Base-by-base conservation (phyloP, 2,329 filamentous ascomycete species). In the Didymella exigua region DNA sequence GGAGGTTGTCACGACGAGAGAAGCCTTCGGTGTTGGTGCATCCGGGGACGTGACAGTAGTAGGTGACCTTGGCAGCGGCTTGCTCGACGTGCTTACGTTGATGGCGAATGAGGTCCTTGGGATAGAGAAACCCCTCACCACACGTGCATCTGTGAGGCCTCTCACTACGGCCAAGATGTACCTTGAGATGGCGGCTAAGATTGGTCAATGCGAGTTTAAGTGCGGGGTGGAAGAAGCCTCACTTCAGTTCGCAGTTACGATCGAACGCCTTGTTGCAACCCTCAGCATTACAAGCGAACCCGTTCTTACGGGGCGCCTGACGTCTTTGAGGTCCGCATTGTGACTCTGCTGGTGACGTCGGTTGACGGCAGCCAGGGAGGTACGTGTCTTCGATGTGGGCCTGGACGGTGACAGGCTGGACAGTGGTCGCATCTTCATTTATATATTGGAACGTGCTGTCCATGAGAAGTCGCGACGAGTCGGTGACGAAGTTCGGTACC, bases 201-300 rank as follows among this genome's bases (percentile, higher is more conserved):
- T 5, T 6, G 47, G 68, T 50, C 66, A 60, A 29, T 30, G 27
- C 53, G 11, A 42, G 33, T 10, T 42, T 16, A 13, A 23, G 42
- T 16, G 21, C 13, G n/a, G 8, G 43, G 46, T 34, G 19, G 38
- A 56, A 37, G 21, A 18, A 26, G 16, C 68, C 68, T 70, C 65
- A 75, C 72, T 70, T 73, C 9, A 72, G 54, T 40, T 75, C 72
- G 43, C 72, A 74, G 14, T 63, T 56, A 49, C 71, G 71, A 57
- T 73, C 54, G 40, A 70, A 75, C 7, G 53, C 37, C 43, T 62
- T 69, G 33, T 41, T 57, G 45, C 72, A 75, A 18, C 57, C 60
- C 0, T 56, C 44, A 10, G 52, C 33, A 1, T 37, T 18, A 60
- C 72, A 75, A 29, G 51, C 51, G 19, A 65, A 75, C 11, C 70